Base-by-base conservation (phyloP, 208 protist genomes). In the Perkinsela sp. region DNA sequence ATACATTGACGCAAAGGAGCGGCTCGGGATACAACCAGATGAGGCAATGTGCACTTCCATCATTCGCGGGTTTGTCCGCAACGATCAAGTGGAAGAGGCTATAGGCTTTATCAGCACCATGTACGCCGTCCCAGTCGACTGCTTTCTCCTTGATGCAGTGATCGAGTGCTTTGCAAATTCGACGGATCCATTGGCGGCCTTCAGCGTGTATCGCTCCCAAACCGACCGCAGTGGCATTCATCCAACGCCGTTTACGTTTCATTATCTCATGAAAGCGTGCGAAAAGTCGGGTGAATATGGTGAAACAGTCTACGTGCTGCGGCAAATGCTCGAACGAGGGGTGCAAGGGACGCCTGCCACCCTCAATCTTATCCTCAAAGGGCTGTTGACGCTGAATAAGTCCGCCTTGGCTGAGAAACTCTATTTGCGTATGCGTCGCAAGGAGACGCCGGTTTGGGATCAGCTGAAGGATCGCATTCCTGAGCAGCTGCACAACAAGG, bases 1-100 rank as follows among this genome's bases (percentile, higher is more conserved):
- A 16, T 76, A 84, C 31, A 78, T 81, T 13, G 84, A 90, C 70
- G 86, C 79, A 70, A 74, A 79, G 67, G 75, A 79, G 31, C 76
- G 84, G 29, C 81, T 84, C 73, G 78, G 84, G 72, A 75, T 73
- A 65, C 80, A 84, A 75, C 69, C 75, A 2, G 76, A 77, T n/a
- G 40, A 75, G 16, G 78, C 77, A 16, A 80, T 83, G 40, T 81
- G 79, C 73, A 73, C 81, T n/a, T 71, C 75, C 6, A 73, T 90
- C 28, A 30, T 90, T 1, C 75, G 74, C 29, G 81, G 80, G n/a
- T 73, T 89, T 13, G 67, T 83, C 1, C 78, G 79, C 57, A 78
- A 85, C 67, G 72, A 77, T 0, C 78, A 82, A 28, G 70, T 81
- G 70, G 73, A 77, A 2, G 79, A 86, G 31, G 84, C 81, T 15